Percentiles rank a stretch among this genome's conserved stretches.
These are phyloP conservation scores for Chalciporus pseudorubinellus DNA, from an alignment of 768 basidiomycete genomes.

Conservation along the genomic window DNA sequence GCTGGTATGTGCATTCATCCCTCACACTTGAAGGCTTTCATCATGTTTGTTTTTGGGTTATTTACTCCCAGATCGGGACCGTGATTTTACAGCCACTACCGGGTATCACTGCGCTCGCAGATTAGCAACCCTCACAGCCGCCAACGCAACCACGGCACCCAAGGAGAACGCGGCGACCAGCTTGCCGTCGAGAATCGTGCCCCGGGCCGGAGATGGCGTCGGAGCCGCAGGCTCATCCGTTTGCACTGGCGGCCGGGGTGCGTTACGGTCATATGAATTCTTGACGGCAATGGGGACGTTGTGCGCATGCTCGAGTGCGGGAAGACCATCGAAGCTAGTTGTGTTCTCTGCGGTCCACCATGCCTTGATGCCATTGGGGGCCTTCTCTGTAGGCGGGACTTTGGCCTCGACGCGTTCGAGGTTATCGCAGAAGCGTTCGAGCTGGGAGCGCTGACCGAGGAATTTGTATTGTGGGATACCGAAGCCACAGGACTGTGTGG, in stretches of 20 bases:
- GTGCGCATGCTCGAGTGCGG: conserved; percentile 40
- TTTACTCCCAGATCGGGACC: background rate
- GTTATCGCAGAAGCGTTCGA: conserved; percentile 43
- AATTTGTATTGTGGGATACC: conserved; percentile 61
- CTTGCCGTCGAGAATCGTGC: conserved; percentile 1
- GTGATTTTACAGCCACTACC: background rate
- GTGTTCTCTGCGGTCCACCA: conserved; percentile 56
- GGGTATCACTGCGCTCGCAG: conserved; percentile 7
- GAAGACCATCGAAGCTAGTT: conserved; percentile 56
- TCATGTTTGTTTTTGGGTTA: background rate
- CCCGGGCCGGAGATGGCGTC: background rate
- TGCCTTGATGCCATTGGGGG: conserved; percentile 45
- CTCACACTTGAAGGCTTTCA: background rate
- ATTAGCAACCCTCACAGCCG: conserved; percentile 8
- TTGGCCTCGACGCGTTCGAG: conserved; percentile 44
- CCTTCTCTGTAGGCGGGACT: conserved; percentile 17
- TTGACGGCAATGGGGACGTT: conserved; percentile 11
- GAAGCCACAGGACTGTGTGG: conserved; percentile 62
- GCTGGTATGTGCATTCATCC: too few species aligned
- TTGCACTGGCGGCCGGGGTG: conserved; percentile 2
- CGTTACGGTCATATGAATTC: conserved; percentile 22
- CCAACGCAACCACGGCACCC: conserved; percentile 23
- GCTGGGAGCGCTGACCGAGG: conserved; percentile 51
- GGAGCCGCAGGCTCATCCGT: background rate
- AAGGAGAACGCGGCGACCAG: conserved; percentile 30